phyloP scores from a whole-genome alignment of 176 grass and related monocot genomes.

The Paspalum notatum region DNA sequence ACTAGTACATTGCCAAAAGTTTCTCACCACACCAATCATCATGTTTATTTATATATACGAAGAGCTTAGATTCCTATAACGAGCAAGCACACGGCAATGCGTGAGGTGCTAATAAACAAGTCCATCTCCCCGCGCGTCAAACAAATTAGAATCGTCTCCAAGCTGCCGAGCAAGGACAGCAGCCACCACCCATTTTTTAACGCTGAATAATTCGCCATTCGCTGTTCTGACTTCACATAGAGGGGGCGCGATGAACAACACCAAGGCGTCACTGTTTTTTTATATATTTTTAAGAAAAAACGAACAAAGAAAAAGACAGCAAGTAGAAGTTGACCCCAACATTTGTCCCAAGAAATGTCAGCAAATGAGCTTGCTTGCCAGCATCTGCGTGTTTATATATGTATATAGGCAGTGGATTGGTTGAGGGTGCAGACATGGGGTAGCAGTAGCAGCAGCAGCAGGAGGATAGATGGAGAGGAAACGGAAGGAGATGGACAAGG shows the following conservation, averaged over 20 bases:
- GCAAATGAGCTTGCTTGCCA: constrained; percentile 4
- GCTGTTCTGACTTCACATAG: constrained; percentile 48
- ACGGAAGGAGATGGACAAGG: constrained; percentile 58
- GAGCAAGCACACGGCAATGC: constrained; percentile 20
- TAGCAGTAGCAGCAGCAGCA: not conserved
- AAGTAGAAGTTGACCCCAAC: constrained; percentile 52
- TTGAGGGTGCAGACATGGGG: not conserved
- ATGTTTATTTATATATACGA: not conserved
- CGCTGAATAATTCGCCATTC: constrained; percentile 38
- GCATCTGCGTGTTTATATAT: not conserved
- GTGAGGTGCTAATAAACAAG: constrained; percentile 42
- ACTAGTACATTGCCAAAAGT: constrained; percentile 17
- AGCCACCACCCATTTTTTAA: constrained; percentile 37
- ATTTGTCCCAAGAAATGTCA: constrained; percentile 46
- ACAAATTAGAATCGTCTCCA: constrained; percentile 30
- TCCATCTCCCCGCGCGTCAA: constrained; percentile 33
- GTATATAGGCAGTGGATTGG: constrained; percentile 40
- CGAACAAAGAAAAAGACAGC: constrained; percentile 10
- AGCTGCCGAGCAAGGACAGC: constrained; percentile 28
- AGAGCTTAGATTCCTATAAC: not conserved
- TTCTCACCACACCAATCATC: constrained; percentile 14
- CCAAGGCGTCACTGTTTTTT: constrained; percentile 17
- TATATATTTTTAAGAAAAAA: not conserved
- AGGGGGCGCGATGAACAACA: constrained; percentile 27
- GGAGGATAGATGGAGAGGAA: constrained; percentile 56